Percentiles rank a stretch among this genome's conserved stretches.
Conservation (phyloP, 805 yeast species). For the Ogataea paraovalis region DNA sequence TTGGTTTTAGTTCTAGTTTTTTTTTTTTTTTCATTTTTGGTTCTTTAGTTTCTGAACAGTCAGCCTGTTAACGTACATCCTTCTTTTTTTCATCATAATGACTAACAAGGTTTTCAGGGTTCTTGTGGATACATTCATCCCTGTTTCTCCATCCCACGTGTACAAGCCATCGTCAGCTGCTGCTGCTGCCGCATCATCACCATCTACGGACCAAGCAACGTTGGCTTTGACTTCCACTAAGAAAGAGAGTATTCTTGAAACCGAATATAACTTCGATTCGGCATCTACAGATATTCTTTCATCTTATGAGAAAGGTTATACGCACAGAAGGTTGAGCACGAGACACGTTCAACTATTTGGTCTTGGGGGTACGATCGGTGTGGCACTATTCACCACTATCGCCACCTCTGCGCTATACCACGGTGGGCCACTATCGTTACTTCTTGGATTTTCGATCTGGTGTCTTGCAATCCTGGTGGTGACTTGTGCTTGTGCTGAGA, state of each 20-base stretch:
- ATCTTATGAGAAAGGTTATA: conserved; percentile 4
- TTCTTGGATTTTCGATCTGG: conserved; percentile 39
- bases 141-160: conserved; percentile 5
- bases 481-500: conserved; percentile 41
- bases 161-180: not conserved
- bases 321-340: conserved; percentile 30
- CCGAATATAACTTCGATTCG: not conserved
- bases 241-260: not conserved
- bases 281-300: not conserved
- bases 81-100: not conserved
- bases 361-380: conserved; percentile 38
- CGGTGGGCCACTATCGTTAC: conserved; percentile 39
- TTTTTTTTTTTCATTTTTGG: no score
- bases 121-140: conserved; percentile 6
- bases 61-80: no score
- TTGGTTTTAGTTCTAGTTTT: no score
- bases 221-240: not conserved
- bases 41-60: no score
- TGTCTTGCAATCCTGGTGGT: conserved; percentile 39
- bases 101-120: not conserved
- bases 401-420: conserved; percentile 43
- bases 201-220: no score
- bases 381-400: conserved; percentile 30
- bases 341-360: conserved; percentile 41
- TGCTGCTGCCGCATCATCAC: no score